Conservation (phyloP, 2,329 filamentous ascomycete genomes). For the Penicillium brasilianum region DNA sequence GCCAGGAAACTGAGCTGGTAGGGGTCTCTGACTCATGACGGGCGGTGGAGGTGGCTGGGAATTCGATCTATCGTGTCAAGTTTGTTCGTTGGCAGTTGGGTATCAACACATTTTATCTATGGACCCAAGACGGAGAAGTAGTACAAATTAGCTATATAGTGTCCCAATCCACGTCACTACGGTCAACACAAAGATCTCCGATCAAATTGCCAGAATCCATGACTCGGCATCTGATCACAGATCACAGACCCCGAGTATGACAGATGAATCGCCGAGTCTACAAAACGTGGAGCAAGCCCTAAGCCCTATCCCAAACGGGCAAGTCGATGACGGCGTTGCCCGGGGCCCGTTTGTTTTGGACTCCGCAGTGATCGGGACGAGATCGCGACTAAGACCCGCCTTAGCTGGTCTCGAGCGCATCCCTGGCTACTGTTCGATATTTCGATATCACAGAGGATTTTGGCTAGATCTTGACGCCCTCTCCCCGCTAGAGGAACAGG, state of each 20-base stretch:
- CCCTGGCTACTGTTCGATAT: neutral
- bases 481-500: conserved; percentile 12
- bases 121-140: neutral
- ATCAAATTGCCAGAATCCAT: neutral
- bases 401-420: conserved; percentile 1
- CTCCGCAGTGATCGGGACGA: conserved; percentile 17
- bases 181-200: neutral
- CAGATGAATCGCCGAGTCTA: neutral
- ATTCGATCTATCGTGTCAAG: neutral
- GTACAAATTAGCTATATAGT: neutral
- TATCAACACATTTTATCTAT: neutral
- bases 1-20: neutral
- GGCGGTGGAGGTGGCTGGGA: neutral
- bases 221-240: neutral
- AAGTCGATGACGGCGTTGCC: conserved; percentile 27
- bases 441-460: neutral
- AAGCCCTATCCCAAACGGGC: conserved; percentile 24
- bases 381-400: conserved; percentile 15
- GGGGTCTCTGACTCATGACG: neutral
- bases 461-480: conserved; percentile 21
- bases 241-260: too few species aligned
- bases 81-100: conserved; percentile 7
- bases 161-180: neutral
- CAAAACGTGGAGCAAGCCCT: conserved; percentile 20
- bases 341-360: conserved; percentile 35